Conservation (phyloP, 2,329 filamentous ascomycete species). For the Cytospora mali region DNA sequence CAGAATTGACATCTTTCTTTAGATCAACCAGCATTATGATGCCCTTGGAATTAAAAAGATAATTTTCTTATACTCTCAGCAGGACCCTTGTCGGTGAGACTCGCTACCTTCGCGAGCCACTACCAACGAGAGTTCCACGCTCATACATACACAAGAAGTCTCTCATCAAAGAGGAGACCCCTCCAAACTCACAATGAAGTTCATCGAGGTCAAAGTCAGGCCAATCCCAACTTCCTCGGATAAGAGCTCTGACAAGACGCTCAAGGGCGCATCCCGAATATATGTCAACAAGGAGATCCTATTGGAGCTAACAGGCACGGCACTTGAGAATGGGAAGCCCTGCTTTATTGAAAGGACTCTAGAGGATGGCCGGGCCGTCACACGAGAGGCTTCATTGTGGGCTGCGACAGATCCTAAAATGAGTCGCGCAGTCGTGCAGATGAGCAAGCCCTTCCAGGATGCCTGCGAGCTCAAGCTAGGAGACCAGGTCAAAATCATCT, state of each 20-base stretch:
- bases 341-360: conserved; percentile 32
- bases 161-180: background rate
- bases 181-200: conserved; percentile 20
- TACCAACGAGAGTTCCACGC: background rate
- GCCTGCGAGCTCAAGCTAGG: conserved; percentile 72
- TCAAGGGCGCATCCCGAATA: conserved; percentile 48
- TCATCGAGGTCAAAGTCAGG: conserved; percentile 42
- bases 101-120: background rate
- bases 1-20: background rate
- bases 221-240: conserved; percentile 41
- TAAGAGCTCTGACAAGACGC: conserved; percentile 45
- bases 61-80: too few species aligned
- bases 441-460: conserved; percentile 74
- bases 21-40: background rate
- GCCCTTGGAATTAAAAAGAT: background rate
- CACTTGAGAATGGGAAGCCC: conserved; percentile 45
- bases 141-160: background rate
- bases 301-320: conserved; percentile 46
- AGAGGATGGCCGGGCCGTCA: conserved; percentile 24
- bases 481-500: conserved; percentile 63
- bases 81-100: too few species aligned
- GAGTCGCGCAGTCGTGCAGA: conserved; percentile 68
- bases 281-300: conserved; percentile 53
- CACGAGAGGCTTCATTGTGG: conserved; percentile 53
- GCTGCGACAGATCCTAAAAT: conserved; percentile 56